phyloP scores from a whole-genome alignment of 2,329 filamentous ascomycete genomes.

The Ambrosiella beaveri region DNA sequence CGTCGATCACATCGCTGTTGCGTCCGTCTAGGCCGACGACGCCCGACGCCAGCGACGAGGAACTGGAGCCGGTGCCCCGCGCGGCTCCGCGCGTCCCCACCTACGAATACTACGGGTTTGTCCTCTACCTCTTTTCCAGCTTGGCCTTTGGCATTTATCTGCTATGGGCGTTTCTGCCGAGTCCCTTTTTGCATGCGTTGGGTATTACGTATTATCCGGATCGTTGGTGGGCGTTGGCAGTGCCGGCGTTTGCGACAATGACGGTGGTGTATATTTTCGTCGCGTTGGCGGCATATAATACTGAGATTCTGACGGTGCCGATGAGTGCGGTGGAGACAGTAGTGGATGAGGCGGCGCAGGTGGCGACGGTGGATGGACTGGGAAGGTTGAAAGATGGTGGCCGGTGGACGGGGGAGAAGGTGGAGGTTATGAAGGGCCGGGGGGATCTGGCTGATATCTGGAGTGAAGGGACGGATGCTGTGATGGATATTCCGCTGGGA shows the following conservation, averaged over 20 bases:
- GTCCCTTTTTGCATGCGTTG: slow-evolving; percentile 76
- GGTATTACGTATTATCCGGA: slow-evolving; percentile 96
- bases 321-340: slow-evolving; percentile 71
- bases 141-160: slow-evolving; percentile 59
- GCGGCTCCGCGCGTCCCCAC: slow-evolving; percentile 90
- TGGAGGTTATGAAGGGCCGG: slow-evolving; percentile 17
- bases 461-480: slow-evolving; percentile 87
- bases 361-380: slow-evolving; percentile 63
- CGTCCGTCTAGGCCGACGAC: slow-evolving; percentile 85
- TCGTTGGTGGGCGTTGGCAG: slow-evolving; percentile 90
- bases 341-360: slow-evolving; percentile 74
- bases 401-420: slow-evolving; percentile 22
- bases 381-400: slow-evolving; percentile 31
- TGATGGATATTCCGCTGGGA: slow-evolving; percentile 89
- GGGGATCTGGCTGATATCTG: slow-evolving; percentile 49
- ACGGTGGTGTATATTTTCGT: slow-evolving; percentile 83
- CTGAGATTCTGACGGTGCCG: slow-evolving; percentile 68
- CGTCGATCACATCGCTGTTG: slow-evolving; percentile 78
- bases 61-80: slow-evolving; percentile 60
- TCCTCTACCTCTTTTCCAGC: slow-evolving; percentile 79
- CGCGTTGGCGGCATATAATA: slow-evolving; percentile 80
- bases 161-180: slow-evolving; percentile 79
- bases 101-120: slow-evolving; percentile 98
- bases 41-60: slow-evolving; percentile 78
- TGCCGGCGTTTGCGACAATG: slow-evolving; percentile 82